These are phyloP conservation scores for Lathyrus tuberosus DNA, from an alignment of 306 rosid species.

Conservation along the genomic window DNA sequence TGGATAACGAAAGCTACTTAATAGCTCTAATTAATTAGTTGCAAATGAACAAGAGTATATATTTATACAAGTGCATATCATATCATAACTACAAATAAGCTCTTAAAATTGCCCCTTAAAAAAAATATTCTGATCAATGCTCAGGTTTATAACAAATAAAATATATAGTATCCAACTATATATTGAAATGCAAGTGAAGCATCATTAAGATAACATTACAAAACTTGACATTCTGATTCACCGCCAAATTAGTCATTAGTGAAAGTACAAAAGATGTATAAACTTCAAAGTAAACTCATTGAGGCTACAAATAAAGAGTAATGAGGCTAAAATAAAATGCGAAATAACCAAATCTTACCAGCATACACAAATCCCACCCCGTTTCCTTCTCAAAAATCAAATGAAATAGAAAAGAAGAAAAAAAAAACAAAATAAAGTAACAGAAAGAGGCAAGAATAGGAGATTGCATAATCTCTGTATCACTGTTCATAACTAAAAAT, in stretches of 20 bases:
- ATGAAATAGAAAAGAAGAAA: constrained; percentile 13
- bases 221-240: constrained; percentile 13
- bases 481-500: constrained; percentile 28
- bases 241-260: constrained; percentile 25
- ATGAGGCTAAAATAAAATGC: constrained; percentile 22
- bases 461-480: constrained; percentile 35
- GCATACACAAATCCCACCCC: constrained; percentile 29
- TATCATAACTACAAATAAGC: background rate
- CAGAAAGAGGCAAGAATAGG: constrained; percentile 13
- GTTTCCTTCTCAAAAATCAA: constrained; percentile 11
- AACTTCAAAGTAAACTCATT: constrained; percentile 29
- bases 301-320: constrained; percentile 34
- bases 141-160: background rate
- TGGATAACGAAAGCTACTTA: too few species aligned
- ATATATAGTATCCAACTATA: background rate
- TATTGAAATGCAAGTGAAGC: background rate
- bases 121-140: background rate
- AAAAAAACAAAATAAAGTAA: constrained; percentile 2
- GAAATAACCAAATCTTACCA: constrained; percentile 34
- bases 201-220: background rate
- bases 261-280: constrained; percentile 19
- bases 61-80: background rate
- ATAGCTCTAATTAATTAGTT: too few species aligned
- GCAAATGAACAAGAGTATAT: background rate
- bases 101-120: too few species aligned